Conservation (phyloP, 2,329 filamentous ascomycete species). For the Talaromyces sp. region DNA sequence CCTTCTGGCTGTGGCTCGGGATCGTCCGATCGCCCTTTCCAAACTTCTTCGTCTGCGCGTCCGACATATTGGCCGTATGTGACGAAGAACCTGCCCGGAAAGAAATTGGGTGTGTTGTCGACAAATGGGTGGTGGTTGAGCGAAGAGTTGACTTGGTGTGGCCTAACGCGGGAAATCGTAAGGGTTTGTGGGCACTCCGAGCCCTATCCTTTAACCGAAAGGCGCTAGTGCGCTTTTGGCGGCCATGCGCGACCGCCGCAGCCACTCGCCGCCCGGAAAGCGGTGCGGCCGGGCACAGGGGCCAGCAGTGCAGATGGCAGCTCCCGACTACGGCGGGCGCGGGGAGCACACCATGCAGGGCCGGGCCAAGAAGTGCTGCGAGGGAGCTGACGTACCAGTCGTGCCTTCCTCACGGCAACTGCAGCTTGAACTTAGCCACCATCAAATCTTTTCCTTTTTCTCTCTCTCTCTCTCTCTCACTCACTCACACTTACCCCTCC, state of each 20-base stretch:
- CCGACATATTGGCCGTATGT: conserved; percentile 49
- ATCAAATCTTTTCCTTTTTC: neutral
- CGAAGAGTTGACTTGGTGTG: conserved; percentile 28
- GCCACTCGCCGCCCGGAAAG: neutral
- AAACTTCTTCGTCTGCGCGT: conserved; percentile 81
- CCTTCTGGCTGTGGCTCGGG: conserved; percentile 82
- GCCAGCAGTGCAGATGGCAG: neutral
- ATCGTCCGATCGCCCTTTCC: conserved; percentile 92
- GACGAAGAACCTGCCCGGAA: conserved; percentile 33
- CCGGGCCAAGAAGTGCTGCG: neutral
- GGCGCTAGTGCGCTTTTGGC: conserved; percentile 30
- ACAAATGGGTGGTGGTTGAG: conserved; percentile 34
- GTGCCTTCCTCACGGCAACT: conserved; percentile 12
- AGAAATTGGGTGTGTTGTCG: conserved; percentile 34
- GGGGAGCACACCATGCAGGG: neutral
- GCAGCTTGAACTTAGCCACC: conserved; percentile 2
- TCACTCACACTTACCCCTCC: neutral
- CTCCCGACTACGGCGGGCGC: conserved; percentile 2
- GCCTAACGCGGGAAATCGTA: conserved; percentile 31
- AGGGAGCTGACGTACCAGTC: conserved; percentile 19
- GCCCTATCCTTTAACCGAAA: conserved; percentile 37
- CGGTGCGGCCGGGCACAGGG: conserved; percentile 12
- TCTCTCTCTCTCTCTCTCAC: neutral
- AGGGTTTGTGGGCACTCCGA: conserved; percentile 39
- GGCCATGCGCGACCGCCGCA: conserved; percentile 2